These are phyloP conservation scores for Ophiostoma fasciatum DNA, from an alignment of 2,329 filamentous ascomycete species.

Conservation along the genomic window DNA sequence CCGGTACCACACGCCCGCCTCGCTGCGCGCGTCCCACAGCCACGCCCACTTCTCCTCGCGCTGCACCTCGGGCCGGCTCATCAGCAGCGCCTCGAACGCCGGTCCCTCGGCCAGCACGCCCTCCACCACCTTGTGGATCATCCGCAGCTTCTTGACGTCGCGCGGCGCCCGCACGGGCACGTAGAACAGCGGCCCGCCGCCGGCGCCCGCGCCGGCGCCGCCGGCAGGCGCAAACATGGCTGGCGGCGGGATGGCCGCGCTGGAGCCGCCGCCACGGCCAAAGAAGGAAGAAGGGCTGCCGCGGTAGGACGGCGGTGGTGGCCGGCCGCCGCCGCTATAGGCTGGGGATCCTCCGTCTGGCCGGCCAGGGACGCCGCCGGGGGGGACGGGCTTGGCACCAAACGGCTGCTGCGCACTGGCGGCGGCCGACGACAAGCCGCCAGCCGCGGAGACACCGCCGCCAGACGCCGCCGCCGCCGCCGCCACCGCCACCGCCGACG, in stretches of 20 bases:
- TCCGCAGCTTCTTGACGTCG: slow-evolving; percentile 61
- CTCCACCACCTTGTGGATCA: slow-evolving; percentile 83
- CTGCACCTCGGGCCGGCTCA: slow-evolving; percentile 74
- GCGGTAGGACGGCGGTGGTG: slow-evolving; percentile 54
- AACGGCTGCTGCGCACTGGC: slow-evolving; percentile 20
- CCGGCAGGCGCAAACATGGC: neutral
- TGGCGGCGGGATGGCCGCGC: no score
- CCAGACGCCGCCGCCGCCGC: slow-evolving; percentile 20
- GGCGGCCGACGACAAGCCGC: no score
- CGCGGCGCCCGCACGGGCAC: slow-evolving; percentile 62
- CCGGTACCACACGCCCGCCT: slow-evolving; percentile 77
- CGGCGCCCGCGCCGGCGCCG: slow-evolving; percentile 19
- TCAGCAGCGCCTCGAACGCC: slow-evolving; percentile 82
- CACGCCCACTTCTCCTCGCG: slow-evolving; percentile 84
- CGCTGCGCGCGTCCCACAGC: slow-evolving; percentile 74
- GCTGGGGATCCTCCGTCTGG: no score
- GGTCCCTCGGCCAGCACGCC: slow-evolving; percentile 63
- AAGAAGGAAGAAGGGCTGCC: slow-evolving; percentile 51
- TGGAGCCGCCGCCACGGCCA: no score
- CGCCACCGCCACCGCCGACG: slow-evolving; percentile 49
- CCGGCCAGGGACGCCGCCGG: no score
- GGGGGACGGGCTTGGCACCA: slow-evolving; percentile 8
- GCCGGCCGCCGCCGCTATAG: neutral
- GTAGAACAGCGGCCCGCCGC: slow-evolving; percentile 37
- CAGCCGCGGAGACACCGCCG: no score